phyloP scores from a whole-genome alignment of 129 eudicot genomes.

The Tagetes erecta region DNA sequence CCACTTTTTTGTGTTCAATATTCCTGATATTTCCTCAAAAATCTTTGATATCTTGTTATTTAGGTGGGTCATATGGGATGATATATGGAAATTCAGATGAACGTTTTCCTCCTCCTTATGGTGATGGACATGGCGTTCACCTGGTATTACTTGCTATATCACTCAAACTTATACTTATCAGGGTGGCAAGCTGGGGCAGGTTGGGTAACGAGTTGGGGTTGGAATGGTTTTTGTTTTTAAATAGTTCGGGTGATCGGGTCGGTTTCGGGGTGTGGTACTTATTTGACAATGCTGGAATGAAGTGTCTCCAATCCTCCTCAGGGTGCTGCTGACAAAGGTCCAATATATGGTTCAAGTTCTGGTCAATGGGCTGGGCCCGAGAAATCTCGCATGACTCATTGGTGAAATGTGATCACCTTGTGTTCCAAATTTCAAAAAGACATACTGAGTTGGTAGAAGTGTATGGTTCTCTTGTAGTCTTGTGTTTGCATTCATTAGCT shows the following conservation, averaged over 20 bases:
- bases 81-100: constrained; percentile 53
- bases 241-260: neutral
- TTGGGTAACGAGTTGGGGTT: neutral
- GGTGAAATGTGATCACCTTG: constrained; percentile 41
- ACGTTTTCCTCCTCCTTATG: constrained; percentile 50
- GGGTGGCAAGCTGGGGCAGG: neutral
- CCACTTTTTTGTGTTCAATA: constrained; percentile 14
- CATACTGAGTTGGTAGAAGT: constrained; percentile 41
- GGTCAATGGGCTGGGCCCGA: constrained; percentile 69
- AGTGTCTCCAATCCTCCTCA: constrained; percentile 32
- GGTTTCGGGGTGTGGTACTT: neutral
- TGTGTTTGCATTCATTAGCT: constrained; percentile 42
- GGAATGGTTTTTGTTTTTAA: neutral
- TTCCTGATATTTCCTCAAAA: constrained; percentile 6
- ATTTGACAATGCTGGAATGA: constrained; percentile 12
- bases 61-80: constrained; percentile 79
- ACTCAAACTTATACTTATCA: neutral
- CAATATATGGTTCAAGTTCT: constrained; percentile 65
- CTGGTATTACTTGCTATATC: constrained; percentile 47
- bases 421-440: constrained; percentile 23
- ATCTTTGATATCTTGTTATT: constrained; percentile 18
- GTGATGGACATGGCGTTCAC: constrained; percentile 58
- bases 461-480: constrained; percentile 43
- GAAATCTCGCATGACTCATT: constrained; percentile 54
- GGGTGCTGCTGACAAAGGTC: constrained; percentile 78